These are phyloP conservation scores for Tulasnella calospora DNA, from an alignment of 768 basidiomycete species.

Conservation along the genomic window DNA sequence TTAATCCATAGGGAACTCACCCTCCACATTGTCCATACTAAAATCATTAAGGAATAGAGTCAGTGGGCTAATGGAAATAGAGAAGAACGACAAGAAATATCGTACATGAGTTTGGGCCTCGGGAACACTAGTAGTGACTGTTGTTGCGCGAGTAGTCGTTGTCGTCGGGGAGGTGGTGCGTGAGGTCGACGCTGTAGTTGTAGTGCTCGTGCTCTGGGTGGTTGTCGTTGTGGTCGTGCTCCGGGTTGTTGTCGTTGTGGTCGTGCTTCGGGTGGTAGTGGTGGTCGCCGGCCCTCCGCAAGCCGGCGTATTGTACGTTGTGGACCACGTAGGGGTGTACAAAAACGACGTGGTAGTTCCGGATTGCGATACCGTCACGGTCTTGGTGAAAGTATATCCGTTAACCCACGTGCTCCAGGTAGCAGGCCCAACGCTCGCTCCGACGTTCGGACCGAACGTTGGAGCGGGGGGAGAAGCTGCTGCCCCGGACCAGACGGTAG, in stretches of 20 bases:
- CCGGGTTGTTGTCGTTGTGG: neutral
- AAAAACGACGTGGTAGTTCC: neutral
- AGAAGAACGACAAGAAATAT: neutral
- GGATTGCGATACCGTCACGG: neutral
- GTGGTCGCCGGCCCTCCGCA: neutral
- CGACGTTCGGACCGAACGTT: slow-evolving; percentile 2
- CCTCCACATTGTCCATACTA: slow-evolving; percentile 2
- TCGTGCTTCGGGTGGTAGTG: neutral
- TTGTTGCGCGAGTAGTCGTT: neutral
- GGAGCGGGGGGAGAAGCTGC: slow-evolving; percentile 21
- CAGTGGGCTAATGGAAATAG: neutral
- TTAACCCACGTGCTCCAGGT: slow-evolving; percentile 20
- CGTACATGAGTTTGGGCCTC: neutral
- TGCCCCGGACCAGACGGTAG: slow-evolving; percentile 23
- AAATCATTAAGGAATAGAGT: neutral
- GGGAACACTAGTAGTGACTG: neutral
- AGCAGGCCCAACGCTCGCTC: neutral
- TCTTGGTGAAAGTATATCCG: neutral
- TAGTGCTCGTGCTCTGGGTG: neutral
- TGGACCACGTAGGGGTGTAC: slow-evolving; percentile 17
- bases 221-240: neutral
- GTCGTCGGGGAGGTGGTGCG: neutral
- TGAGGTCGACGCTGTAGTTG: neutral
- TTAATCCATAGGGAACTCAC: neutral
- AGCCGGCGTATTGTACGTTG: slow-evolving; percentile 17